Evolutionary conservation across 331 rosid species (phyloP).

Genomic region (Spiraea crenata): DNA sequence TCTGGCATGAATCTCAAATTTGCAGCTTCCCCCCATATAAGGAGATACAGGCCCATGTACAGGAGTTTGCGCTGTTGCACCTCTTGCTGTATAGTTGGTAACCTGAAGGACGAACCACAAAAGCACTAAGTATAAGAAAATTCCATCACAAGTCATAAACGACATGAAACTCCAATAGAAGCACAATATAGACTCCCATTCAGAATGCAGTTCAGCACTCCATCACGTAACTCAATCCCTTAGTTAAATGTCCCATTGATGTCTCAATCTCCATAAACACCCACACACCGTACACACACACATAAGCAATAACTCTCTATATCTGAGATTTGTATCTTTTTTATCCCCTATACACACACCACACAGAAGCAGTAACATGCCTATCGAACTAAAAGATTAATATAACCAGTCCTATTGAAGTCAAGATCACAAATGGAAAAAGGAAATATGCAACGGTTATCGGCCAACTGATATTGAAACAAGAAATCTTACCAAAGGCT

Average conservation of each 20-base stretch:
- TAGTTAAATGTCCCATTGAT: neutral
- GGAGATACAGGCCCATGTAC: slow-evolving; percentile 95
- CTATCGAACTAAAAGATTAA: neutral
- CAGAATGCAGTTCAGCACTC: neutral
- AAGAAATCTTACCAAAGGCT: slow-evolving; percentile 78
- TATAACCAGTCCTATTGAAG: neutral
- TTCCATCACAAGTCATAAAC: neutral
- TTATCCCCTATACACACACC: neutral
- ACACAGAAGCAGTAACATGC: neutral
- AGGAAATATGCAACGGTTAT: slow-evolving; percentile 14
- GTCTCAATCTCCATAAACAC: neutral
- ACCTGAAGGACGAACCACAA: slow-evolving; percentile 50
- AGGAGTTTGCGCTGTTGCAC: slow-evolving; percentile 96
- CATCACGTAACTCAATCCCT: neutral
- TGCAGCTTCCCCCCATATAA: slow-evolving; percentile 99
- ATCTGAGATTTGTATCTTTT: neutral
- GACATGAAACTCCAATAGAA: neutral
- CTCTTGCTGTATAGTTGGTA: slow-evolving; percentile 98
- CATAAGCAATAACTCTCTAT: neutral
- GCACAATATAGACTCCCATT: neutral
- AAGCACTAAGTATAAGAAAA: neutral
- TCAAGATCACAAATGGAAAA: neutral
- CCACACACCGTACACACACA: neutral
- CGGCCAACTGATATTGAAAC: slow-evolving; percentile 10
- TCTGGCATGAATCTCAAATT: slow-evolving; percentile 99